Evolutionary conservation across 2,329 filamentous ascomycete species (phyloP), one percentile per base, ranked within the genome.

Genomic region (Dactylella cylindrospora): DNA sequence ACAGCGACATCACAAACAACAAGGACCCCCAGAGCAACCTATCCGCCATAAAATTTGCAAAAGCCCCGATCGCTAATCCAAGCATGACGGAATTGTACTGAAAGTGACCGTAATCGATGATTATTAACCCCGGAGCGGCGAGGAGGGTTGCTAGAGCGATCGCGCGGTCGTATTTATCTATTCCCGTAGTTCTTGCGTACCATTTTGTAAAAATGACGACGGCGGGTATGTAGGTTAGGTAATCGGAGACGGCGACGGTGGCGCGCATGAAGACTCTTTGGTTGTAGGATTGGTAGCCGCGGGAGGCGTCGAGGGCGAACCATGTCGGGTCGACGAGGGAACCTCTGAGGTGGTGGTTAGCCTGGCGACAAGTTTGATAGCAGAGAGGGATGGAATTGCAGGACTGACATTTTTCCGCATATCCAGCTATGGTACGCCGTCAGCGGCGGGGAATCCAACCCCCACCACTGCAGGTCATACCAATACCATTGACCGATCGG

Each of bases 71-170:
- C 7, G 93, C 83, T 40, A 97, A 82, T 1, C 94, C 93, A 12
- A 98, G 83, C 93, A 98, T 98, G 44, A 98, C 90, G 0, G 90
- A 95, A 72, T 98, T 98, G 74, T 96, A 98, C 74, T 98, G 93
- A 72, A 98, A 98, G 69, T 86, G 93, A 5, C 91, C 87, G 71
- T 98, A 91, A 71, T 98, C 93, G 68, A 98, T 86, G 22, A 98
- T 81, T 29, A 97, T 90, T 0, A 84, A 88, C 2, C 84, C 84
- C 1, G 93, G 93, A 71, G 97, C 93, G 83, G 98, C 86, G 22
- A 98, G 78, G 61, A 98, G 85, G 1, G 90, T 93, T 9, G 88
- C 85, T 20, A 98, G 80, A 0, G 93, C 90, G 65, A 97, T 83
- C 6, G 86, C 87, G 19, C 67, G 65, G 45, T 70, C 68, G 49